Base-by-base conservation (phyloP, 805 yeast genomes). In the Vanderwaltozyma yarrowii region DNA sequence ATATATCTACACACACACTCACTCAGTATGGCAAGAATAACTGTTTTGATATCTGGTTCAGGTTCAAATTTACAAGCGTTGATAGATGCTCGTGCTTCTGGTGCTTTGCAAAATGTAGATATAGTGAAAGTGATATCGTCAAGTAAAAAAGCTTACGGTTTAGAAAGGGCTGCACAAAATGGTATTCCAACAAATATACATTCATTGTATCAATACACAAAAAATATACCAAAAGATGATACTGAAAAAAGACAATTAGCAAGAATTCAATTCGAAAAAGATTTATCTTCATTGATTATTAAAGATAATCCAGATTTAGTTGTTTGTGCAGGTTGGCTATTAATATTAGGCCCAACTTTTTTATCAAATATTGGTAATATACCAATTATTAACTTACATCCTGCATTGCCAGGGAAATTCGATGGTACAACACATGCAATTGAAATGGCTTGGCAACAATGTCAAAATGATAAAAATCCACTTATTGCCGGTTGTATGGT, bases 261-360 rank as follows among this genome's bases (percentile, higher is more conserved):
- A 4, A 70, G 98, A 51, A 72, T 73, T 29, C 57, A 64, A 41
- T 92, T 85, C 69, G 89, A 92, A 59, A 56, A 61, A 31, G 96
- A 92, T 45, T 69, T 92, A 32, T 89, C 95, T 9, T 64, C 72
- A 35, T 52, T 80, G 18, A 74, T 92, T 17, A 57, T 84, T 18
- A 56, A 67, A 39, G 78, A 58, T 24, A 70, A 70, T 46, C 97
- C 97, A 4, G 84, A 83, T 47, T 68, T 92, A 45, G 78, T 92
- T 30, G 96, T 92, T 5, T 92, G 98, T 64, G 98, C 98, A 4
- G 98, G 98, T 2, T 92, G 98, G 98, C 80, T 92, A 88, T 71
- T 92, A 37, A 92, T 92, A 41, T 68, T 92, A 42, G 82, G 96
- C 1, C 78, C 85, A 3, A 68, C 74, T 16, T 87, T 86, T 47